Percentiles rank a stretch among this genome's conserved stretches.
These are phyloP conservation scores for Aspergillus cavernicola DNA, from an alignment of 495 filamentous ascomycete species.

Conservation along the genomic window DNA sequence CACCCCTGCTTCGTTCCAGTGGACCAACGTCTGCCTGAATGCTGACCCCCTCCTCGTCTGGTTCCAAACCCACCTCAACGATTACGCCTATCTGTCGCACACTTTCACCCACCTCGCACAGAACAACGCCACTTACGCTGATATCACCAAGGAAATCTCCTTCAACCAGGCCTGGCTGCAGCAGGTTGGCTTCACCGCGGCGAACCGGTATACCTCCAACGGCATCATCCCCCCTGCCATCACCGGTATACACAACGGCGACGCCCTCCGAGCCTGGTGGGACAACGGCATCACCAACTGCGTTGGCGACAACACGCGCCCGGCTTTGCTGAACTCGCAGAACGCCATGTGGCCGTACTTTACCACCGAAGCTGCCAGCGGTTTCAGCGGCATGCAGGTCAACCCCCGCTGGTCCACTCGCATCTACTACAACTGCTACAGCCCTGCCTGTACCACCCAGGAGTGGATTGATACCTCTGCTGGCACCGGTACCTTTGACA, in stretches of 20 bases:
- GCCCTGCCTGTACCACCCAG: constrained; percentile 48
- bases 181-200: constrained; percentile 43
- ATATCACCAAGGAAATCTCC: constrained; percentile 53
- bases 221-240: constrained; percentile 63
- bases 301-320: constrained; percentile 61
- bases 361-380: constrained; percentile 46
- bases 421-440: constrained; percentile 64
- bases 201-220: constrained; percentile 40
- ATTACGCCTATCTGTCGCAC: constrained; percentile 56
- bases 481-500: constrained; percentile 45
- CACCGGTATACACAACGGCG: constrained; percentile 62
- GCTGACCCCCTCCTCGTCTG: constrained; percentile 49
- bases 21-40: constrained; percentile 43
- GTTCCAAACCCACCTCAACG: constrained; percentile 48
- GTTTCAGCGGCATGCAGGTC: constrained; percentile 54
- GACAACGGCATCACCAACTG: constrained; percentile 57
- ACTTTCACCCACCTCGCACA: constrained; percentile 60
- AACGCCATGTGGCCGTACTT: constrained; percentile 55
- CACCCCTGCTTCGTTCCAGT: constrained; percentile 42
- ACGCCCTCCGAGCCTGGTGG: constrained; percentile 55
- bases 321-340: constrained; percentile 43
- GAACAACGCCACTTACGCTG: constrained; percentile 58
- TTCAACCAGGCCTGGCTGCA: constrained; percentile 60
- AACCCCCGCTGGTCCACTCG: constrained; percentile 60
- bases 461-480: constrained; percentile 61